Base-by-base conservation (phyloP, 2,329 filamentous ascomycete species). In the Aureobasidium pullulans region DNA sequence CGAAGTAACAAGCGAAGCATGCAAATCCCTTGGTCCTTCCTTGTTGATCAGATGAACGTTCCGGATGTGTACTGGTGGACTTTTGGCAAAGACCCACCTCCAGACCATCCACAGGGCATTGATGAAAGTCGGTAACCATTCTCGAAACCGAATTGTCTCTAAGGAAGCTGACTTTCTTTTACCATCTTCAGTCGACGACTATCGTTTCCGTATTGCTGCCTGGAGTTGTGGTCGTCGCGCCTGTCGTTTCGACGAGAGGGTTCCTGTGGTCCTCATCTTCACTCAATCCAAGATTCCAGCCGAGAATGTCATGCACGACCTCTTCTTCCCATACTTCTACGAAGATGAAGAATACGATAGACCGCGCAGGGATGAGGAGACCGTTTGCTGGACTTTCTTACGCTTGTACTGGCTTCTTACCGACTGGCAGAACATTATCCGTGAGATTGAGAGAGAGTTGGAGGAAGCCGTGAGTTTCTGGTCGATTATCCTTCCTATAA, bases 31-130 rank as follows among this genome's bases (percentile, higher is more conserved):
- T 72, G 71, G 71, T 70, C 70, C 0, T 73, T 72, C 60, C 67
- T 73, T 36, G 64, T 71, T 15, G 70, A 73, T 49, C 68, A 73
- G 28, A 68, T 73, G 67, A 73, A 73, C 23, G 66, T 73, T 1
- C 70, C 71, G 4, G 68, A 72, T 40, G 71, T 72, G n/a, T 73
- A 69, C 61, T 71, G 68, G 59, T 72, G 71, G 71, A 69, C 68
- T 6, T 69, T 71, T 10, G 67, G 62, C n/a, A 63, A 68, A 60
- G 61, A 68, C 3, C 69, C 68, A 39, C 69, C 69, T 5, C 62
- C 60, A 7, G 62, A 67, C 8, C 52, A 19, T 9, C 32, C 52
- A 15, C 31, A 44, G 31, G 40, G 40, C 16, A n/a, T 37, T 16
- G 52, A 56, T 29, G 31, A 62, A 37, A 42, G 48, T 47, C 29